A percentile compares a stretch with the other conserved stretches of the same genome.
phyloP scores from a whole-genome alignment of 2,329 filamentous ascomycete species.

The Talaromyces sp. region DNA sequence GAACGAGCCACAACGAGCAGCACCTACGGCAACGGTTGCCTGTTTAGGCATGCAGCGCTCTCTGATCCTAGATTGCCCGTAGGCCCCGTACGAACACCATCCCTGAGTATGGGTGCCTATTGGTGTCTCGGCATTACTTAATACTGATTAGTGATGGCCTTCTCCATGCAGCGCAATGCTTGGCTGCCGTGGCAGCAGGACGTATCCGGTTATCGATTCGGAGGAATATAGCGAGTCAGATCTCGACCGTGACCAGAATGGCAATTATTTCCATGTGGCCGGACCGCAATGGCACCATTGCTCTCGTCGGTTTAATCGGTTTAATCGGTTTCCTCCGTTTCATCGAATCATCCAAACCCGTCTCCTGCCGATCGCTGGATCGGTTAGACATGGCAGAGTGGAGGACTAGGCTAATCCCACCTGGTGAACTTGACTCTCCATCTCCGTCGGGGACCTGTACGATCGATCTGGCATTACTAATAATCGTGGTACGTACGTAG shows the following conservation, averaged over 20 bases:
- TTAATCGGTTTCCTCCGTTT: too few species aligned
- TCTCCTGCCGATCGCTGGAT: constrained; percentile 1
- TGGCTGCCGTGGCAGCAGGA: not conserved
- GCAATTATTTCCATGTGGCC: not conserved
- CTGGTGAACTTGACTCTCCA: too few species aligned
- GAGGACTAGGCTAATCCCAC: too few species aligned
- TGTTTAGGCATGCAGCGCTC: not conserved
- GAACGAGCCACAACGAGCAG: not conserved
- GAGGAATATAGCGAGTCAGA: not conserved
- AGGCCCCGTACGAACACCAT: not conserved
- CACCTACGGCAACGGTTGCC: not conserved
- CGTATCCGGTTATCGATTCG: not conserved
- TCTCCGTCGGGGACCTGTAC: too few species aligned
- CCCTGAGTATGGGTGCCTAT: too few species aligned
- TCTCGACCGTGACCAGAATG: not conserved
- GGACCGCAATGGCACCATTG: not conserved
- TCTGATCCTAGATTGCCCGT: too few species aligned
- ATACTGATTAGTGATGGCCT: not conserved
- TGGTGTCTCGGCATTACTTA: too few species aligned
- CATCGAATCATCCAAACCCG: not conserved
- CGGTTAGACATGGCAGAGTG: too few species aligned
- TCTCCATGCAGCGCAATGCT: not conserved
- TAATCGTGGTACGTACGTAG: too few species aligned
- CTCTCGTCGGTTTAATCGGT: too few species aligned
- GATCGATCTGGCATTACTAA: too few species aligned